Conservation (phyloP, 2,329 filamentous ascomycete genomes). For the Davidsoniella virescens region DNA sequence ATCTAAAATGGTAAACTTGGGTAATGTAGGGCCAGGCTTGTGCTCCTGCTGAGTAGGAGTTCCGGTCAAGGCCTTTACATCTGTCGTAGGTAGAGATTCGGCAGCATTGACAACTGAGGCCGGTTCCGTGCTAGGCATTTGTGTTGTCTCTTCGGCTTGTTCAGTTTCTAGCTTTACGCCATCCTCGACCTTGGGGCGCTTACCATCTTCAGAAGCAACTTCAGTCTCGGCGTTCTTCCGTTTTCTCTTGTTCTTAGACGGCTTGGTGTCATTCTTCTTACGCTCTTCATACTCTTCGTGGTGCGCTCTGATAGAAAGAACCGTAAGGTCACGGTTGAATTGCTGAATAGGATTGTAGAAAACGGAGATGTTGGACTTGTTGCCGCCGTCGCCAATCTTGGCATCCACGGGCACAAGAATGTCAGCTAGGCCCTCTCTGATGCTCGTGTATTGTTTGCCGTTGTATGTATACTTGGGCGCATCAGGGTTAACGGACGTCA, state of each 20-base stretch:
- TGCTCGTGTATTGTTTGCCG: constrained; percentile 33
- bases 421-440: constrained; percentile 40
- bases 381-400: constrained; percentile 36
- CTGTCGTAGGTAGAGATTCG: neutral
- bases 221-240: constrained; percentile 24
- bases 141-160: neutral
- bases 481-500: constrained; percentile 7
- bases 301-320: constrained; percentile 80
- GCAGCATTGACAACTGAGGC: neutral
- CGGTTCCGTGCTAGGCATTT: neutral
- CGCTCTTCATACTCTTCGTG: constrained; percentile 47
- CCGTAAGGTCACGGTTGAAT: constrained; percentile 91
- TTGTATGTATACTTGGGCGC: constrained; percentile 17
- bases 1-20: constrained; percentile 71
- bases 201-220: constrained; percentile 18
- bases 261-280: constrained; percentile 21
- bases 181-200: constrained; percentile 17
- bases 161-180: neutral
- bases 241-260: constrained; percentile 24
- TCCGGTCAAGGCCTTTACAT: neutral
- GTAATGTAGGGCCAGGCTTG: constrained; percentile 17
- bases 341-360: constrained; percentile 99
- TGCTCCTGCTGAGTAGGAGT: neutral
- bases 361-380: constrained; percentile 49
- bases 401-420: constrained; percentile 36